A percentile compares a stretch with the other conserved stretches of the same genome.
Evolutionary conservation across 2,329 filamentous ascomycete species (phyloP).

Genomic region (Aspergillus bombycis): DNA sequence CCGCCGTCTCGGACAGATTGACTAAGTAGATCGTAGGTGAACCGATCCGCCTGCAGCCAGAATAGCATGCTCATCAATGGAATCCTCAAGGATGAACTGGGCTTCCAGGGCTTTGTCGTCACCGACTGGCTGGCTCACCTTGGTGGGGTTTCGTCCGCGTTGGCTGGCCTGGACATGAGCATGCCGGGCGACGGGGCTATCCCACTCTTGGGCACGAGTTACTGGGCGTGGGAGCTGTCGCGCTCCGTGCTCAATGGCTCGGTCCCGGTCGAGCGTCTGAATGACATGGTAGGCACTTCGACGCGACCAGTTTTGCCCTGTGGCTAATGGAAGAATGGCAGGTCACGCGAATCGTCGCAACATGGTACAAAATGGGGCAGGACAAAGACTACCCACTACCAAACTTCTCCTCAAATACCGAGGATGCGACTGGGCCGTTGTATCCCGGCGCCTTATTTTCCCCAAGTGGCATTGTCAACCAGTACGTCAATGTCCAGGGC

Average conservation of each 20-base stretch:
- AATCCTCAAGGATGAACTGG: constrained; percentile 72
- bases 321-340: constrained; percentile 20
- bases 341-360: constrained; percentile 60
- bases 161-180: constrained; percentile 69
- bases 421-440: constrained; percentile 57
- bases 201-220: constrained; percentile 56
- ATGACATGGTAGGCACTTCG: constrained; percentile 47
- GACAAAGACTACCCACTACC: constrained; percentile 59
- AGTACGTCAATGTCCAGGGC: constrained; percentile 65
- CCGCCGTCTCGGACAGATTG: neutral
- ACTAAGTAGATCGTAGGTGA: constrained; percentile 50
- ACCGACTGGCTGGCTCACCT: constrained; percentile 71
- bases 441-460: constrained; percentile 63
- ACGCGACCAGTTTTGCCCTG: accelerated
- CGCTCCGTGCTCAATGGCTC: constrained; percentile 60
- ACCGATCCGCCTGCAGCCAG: constrained; percentile 67
- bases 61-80: constrained; percentile 71
- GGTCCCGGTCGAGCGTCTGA: constrained; percentile 59
- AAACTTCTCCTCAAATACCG: constrained; percentile 64
- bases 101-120: constrained; percentile 72
- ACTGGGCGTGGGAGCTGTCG: constrained; percentile 61
- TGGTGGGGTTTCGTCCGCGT: constrained; percentile 60
- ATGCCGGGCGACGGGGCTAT: constrained; percentile 66
- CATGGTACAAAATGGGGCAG: constrained; percentile 61
- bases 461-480: constrained; percentile 66